A percentile compares a stretch with the other conserved stretches of the same genome.
Conservation (phyloP, 1,139 yeast genomes). For the Zygosaccharomyces sapae region DNA sequence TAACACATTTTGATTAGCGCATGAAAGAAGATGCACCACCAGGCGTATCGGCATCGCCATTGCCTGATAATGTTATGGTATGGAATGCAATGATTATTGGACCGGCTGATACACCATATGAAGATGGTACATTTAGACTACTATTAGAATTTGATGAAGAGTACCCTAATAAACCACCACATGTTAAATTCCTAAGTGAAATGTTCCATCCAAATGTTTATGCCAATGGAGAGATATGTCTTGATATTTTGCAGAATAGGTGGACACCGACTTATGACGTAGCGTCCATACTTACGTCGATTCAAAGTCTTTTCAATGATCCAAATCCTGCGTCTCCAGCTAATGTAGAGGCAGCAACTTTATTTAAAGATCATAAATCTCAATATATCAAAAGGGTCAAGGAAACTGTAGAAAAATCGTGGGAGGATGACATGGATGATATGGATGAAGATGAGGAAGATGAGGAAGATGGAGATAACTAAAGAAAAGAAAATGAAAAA, state of each 20-base stretch:
- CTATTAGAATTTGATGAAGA: constrained; percentile 90
- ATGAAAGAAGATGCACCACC: constrained; percentile 98
- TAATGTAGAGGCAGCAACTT: constrained; percentile 93
- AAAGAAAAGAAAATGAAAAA: neutral
- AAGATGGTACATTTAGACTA: constrained; percentile 92
- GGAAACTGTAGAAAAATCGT: constrained; percentile 87
- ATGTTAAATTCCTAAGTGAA: constrained; percentile 82
- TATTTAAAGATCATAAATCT: constrained; percentile 89
- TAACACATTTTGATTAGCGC: constrained; percentile 44
- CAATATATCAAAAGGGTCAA: constrained; percentile 89
- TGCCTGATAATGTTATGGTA: constrained; percentile 94
- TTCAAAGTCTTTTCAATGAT: constrained; percentile 80
- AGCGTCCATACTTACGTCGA: constrained; percentile 87
- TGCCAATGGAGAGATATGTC: constrained; percentile 90
- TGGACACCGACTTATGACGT: constrained; percentile 99
- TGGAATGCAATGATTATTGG: constrained; percentile 99
- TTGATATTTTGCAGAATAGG: constrained; percentile 91
- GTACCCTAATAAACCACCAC: constrained; percentile 95
- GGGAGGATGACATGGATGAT: constrained; percentile 74
- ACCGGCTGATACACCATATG: constrained; percentile 96
- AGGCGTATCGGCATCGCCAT: constrained; percentile 95
- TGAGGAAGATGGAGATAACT: constrained; percentile 38
- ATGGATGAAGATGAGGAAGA: constrained; percentile 65
- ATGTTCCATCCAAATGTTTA: constrained; percentile 99
- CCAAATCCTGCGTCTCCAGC: constrained; percentile 98